Conservation (phyloP, 768 basidiomycete species). For the Lactifluus subvellereus region DNA sequence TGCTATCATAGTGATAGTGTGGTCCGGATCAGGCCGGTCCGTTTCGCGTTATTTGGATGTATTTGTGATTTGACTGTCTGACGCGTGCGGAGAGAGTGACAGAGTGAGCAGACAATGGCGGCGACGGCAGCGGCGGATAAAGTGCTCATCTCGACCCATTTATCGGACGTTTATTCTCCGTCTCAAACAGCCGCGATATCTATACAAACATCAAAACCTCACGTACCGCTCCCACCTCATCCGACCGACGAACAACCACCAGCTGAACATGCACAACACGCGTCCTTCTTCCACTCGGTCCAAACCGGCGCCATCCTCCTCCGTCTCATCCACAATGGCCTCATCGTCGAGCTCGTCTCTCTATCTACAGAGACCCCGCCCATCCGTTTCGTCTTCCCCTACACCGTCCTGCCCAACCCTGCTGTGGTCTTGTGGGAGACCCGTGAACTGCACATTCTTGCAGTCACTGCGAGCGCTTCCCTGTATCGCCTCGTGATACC, state of each 20-base stretch:
- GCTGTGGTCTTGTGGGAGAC: slow-evolving; percentile 48
- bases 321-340: slow-evolving; percentile 67
- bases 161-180: slow-evolving; percentile 58
- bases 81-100: no score
- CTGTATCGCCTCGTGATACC: slow-evolving; percentile 70
- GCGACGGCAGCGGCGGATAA: slow-evolving; percentile 14
- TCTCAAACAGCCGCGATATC: slow-evolving; percentile 45
- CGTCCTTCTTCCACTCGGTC: slow-evolving; percentile 51
- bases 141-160: slow-evolving; percentile 39
- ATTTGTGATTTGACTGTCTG: neutral
- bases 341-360: slow-evolving; percentile 73
- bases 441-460: slow-evolving; percentile 62
- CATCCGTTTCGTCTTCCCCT: slow-evolving; percentile 74
- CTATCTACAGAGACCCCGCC: slow-evolving; percentile 58
- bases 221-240: slow-evolving; percentile 43
- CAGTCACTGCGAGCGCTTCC: slow-evolving; percentile 60
- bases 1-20: neutral
- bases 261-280: slow-evolving; percentile 67
- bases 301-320: slow-evolving; percentile 61
- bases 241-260: slow-evolving; percentile 40
- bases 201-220: slow-evolving; percentile 55
- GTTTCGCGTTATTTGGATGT: slow-evolving; percentile 3
- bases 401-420: slow-evolving; percentile 57
- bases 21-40: neutral
- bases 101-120: neutral